Evolutionary conservation across 2,329 filamentous ascomycete species (phyloP).

Genomic region (Arthrobotrys entomopaga): DNA sequence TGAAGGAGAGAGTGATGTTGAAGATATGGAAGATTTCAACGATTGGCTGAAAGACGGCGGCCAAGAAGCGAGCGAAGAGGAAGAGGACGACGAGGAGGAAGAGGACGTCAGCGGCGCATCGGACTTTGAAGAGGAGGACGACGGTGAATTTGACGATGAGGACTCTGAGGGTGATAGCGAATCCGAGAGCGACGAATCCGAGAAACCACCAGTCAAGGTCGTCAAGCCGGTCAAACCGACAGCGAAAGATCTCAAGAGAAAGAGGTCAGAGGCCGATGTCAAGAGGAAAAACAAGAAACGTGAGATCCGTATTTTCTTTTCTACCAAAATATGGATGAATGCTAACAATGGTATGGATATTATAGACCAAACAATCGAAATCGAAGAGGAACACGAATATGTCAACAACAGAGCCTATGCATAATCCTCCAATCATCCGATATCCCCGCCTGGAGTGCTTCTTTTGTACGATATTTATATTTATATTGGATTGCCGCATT

Average conservation of each 20-base stretch:
- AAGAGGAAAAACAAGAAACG: conserved; percentile 59
- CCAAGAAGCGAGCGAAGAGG: conserved; percentile 64
- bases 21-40: conserved; percentile 78
- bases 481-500: conserved; percentile 5
- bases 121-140: conserved; percentile 49
- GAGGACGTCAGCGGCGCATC: conserved; percentile 39
- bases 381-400: conserved; percentile 57
- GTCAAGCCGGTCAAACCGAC: conserved; percentile 44
- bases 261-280: conserved; percentile 56
- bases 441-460: no score
- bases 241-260: conserved; percentile 57
- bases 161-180: conserved; percentile 38
- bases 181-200: conserved; percentile 39
- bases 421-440: neutral
- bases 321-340: conserved; percentile 12
- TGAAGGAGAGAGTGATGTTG: conserved; percentile 82
- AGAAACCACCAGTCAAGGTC: conserved; percentile 45
- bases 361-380: conserved; percentile 58
- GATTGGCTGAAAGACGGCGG: conserved; percentile 85
- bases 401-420: conserved; percentile 28
- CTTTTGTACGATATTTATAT: conserved; percentile 29
- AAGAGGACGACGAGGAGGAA: conserved; percentile 30
- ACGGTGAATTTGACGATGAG: conserved; percentile 32
- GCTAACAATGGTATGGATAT: conserved; percentile 17
- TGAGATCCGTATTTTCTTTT: conserved; percentile 26